These are phyloP conservation scores for Aspergillus heteromorphus DNA, from an alignment of 495 filamentous ascomycete species.

Conservation along the genomic window DNA sequence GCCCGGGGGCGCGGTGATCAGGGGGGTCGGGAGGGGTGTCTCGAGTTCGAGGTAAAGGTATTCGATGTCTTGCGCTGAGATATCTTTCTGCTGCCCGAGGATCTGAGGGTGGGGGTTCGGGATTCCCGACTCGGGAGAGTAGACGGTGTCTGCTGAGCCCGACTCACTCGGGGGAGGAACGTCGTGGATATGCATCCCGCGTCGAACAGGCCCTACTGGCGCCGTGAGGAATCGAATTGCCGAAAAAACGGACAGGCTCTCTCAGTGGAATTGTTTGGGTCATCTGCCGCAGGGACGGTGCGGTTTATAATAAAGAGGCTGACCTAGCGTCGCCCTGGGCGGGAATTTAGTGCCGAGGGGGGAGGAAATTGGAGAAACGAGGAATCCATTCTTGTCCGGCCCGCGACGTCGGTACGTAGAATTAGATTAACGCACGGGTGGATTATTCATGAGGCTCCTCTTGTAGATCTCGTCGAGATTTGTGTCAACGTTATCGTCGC, in stretches of 20 bases:
- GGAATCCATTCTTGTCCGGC: too few species aligned
- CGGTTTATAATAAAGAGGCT: background rate
- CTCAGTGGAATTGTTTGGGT: background rate
- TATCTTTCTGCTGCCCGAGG: background rate
- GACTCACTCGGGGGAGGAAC: background rate
- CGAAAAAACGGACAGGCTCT: background rate
- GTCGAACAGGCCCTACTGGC: background rate
- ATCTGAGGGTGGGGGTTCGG: background rate
- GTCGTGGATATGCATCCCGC: background rate
- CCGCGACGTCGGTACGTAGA: too few species aligned
- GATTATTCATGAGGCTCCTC: too few species aligned
- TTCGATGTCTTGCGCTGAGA: slow-evolving; percentile 41
- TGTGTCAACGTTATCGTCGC: too few species aligned
- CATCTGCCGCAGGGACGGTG: background rate
- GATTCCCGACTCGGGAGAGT: background rate
- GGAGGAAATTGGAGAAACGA: background rate
- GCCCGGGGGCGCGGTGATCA: slow-evolving; percentile 28
- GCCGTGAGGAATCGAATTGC: too few species aligned
- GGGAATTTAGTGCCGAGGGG: background rate
- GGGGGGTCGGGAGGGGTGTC: slow-evolving; percentile 58
- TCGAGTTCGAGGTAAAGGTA: slow-evolving; percentile 71
- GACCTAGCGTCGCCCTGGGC: background rate
- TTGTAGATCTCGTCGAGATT: too few species aligned
- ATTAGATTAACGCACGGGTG: too few species aligned
- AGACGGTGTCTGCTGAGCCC: slow-evolving; percentile 8